Conservation (phyloP, 2,329 filamentous ascomycete genomes). For the Aspergillaceae sp. region DNA sequence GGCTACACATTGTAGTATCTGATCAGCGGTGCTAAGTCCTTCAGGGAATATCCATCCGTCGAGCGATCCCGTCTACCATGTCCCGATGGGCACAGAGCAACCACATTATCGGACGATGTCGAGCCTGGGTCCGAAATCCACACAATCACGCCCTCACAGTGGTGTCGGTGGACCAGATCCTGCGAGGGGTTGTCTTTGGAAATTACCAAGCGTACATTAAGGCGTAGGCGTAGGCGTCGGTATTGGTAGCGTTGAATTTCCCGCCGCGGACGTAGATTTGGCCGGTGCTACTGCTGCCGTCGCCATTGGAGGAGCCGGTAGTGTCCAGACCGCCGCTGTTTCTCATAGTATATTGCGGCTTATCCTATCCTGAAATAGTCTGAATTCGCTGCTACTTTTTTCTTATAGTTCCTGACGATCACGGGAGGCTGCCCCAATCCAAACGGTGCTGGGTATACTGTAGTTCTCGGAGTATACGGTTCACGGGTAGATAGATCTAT, state of each 20-base stretch:
- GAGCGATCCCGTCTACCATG: slow-evolving; percentile 43
- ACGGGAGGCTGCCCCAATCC: background rate
- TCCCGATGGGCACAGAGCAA: slow-evolving; percentile 45
- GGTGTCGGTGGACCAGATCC: slow-evolving; percentile 45
- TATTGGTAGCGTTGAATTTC: slow-evolving; percentile 22
- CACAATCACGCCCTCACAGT: slow-evolving; percentile 49
- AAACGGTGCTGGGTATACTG: background rate
- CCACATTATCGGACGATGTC: slow-evolving; percentile 31
- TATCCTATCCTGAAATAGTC: no score
- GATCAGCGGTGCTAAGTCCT: slow-evolving; percentile 35
- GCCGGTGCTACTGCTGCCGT: slow-evolving; percentile 39
- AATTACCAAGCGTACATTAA: slow-evolving; percentile 49
- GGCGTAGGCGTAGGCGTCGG: slow-evolving; percentile 37
- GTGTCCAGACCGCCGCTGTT: slow-evolving; percentile 37
- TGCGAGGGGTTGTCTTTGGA: slow-evolving; percentile 39
- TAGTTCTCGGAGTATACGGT: background rate
- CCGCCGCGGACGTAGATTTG: slow-evolving; percentile 44
- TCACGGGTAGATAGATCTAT: background rate
- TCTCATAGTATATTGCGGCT: background rate
- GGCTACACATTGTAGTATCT: slow-evolving; percentile 44
- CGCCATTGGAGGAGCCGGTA: slow-evolving; percentile 30
- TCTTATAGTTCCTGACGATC: background rate
- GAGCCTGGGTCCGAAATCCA: slow-evolving; percentile 38
- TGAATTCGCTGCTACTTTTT: no score
- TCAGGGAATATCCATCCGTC: slow-evolving; percentile 32